Percentiles rank a stretch among this genome's conserved stretches.
These are phyloP conservation scores for Austroboletus eburneus DNA, from an alignment of 768 basidiomycete genomes.

Conservation along the genomic window DNA sequence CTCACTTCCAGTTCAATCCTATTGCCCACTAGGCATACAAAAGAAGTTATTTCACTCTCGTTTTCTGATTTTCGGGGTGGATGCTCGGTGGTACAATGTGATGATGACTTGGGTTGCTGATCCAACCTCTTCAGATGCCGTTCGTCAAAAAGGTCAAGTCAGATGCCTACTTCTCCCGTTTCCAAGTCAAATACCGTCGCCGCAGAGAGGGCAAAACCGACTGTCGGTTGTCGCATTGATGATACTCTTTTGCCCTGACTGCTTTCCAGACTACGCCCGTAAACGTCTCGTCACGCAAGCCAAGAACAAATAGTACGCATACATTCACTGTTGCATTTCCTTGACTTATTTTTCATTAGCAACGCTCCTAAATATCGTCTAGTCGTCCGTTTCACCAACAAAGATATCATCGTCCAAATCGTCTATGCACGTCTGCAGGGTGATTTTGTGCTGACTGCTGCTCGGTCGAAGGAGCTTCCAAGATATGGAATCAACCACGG, in stretches of 20 bases:
- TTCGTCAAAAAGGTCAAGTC: conserved; percentile 98
- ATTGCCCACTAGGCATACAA: too few species aligned
- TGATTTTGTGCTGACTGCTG: conserved; percentile 87
- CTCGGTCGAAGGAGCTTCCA: conserved; percentile 88
- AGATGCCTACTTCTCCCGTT: conserved; percentile 95
- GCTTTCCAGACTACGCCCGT: conserved; percentile 84
- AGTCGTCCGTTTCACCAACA: conserved; percentile 99
- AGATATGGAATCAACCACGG: conserved; percentile 97
- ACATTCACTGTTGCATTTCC: neutral
- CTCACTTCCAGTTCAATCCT: neutral
- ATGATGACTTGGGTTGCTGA: conserved; percentile 26
- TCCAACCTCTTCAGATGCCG: conserved; percentile 58
- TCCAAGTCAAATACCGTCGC: conserved; percentile 98
- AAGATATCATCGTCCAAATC: conserved; percentile 91
- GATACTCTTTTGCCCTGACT: conserved; percentile 5
- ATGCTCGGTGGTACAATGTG: conserved; percentile 24
- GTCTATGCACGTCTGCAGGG: conserved; percentile 97
- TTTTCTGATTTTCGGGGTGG: conserved; percentile 22
- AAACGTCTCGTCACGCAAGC: conserved; percentile 97
- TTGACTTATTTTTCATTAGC: conserved; percentile 35
- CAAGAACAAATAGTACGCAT: conserved; percentile 94
- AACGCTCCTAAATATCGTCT: conserved; percentile 98
- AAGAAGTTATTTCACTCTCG: neutral
- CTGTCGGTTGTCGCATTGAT: conserved; percentile 49
- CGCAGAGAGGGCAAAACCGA: conserved; percentile 99